A percentile compares a stretch with the other conserved stretches of the same genome.
phyloP scores from a whole-genome alignment of 805 yeast genomes.

The Candida germanica region DNA sequence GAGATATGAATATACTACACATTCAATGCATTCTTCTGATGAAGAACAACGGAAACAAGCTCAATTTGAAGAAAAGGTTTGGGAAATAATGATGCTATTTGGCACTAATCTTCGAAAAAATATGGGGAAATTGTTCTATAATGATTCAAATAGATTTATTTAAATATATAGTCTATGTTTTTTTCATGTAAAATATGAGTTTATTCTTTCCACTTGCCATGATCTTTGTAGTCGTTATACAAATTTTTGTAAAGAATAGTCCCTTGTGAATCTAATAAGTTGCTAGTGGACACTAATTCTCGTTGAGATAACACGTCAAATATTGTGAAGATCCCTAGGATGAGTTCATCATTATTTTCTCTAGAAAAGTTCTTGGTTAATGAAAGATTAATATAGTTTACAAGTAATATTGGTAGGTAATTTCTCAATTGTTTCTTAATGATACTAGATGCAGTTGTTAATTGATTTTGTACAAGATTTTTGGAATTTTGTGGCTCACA shows the following conservation, averaged over 20 bases:
- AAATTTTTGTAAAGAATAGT: conserved; percentile 63
- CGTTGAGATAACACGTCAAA: conserved; percentile 67
- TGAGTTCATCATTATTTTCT: conserved; percentile 46
- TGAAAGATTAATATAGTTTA: conserved; percentile 55
- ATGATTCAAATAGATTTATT: conserved; percentile 28
- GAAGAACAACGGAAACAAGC: conserved; percentile 16
- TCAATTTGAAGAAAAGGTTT: conserved; percentile 30
- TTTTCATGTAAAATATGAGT: conserved; percentile 2
- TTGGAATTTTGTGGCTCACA: conserved; percentile 62
- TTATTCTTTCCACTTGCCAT: conserved; percentile 78
- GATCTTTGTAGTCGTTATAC: conserved; percentile 68
- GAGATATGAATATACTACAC: conserved; percentile 50
- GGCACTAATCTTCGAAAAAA: conserved; percentile 18
- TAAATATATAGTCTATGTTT: conserved; percentile 1
- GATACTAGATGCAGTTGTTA: conserved; percentile 47
- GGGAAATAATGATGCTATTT: conserved; percentile 29
- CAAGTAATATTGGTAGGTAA: conserved; percentile 56
- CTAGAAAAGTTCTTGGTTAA: conserved; percentile 48
- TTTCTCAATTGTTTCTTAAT: conserved; percentile 62
- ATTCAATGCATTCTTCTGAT: conserved; percentile 14
- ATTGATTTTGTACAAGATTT: conserved; percentile 16
- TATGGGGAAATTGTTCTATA: conserved; percentile 27
- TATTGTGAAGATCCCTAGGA: conserved; percentile 55
- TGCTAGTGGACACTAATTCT: conserved; percentile 62
- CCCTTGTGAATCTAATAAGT: conserved; percentile 66